Conservation (phyloP, 495 filamentous ascomycete genomes). For the Penicillium dipodomyicola region DNA sequence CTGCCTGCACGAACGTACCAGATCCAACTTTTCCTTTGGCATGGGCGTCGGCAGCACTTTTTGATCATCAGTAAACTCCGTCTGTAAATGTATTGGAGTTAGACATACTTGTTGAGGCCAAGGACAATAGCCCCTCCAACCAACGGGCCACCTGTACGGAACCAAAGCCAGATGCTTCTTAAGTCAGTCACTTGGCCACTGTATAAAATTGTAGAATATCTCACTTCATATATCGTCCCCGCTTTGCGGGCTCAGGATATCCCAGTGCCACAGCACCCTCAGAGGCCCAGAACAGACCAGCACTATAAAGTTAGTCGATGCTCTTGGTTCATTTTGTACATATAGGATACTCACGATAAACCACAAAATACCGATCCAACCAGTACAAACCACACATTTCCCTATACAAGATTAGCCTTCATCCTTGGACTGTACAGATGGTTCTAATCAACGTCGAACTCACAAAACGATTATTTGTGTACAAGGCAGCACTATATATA, state of each 20-base stretch:
- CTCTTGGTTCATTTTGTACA: not conserved
- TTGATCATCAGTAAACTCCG: conserved; percentile 25
- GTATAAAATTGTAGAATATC: not conserved
- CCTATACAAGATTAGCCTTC: conserved; percentile 22
- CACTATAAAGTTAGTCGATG: conserved; percentile 23
- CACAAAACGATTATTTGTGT: conserved; percentile 62
- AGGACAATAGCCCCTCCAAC: conserved; percentile 63
- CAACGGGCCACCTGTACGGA: conserved; percentile 56
- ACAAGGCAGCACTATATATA: conserved; percentile 50
- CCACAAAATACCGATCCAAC: conserved; percentile 62
- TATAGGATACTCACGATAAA: conserved; percentile 42
- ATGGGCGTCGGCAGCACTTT: conserved; percentile 20
- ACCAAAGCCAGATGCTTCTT: conserved; percentile 57
- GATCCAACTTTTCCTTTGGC: conserved; percentile 31
- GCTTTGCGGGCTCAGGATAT: conserved; percentile 60
- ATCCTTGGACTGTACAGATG: no score
- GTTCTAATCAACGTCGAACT: not conserved
- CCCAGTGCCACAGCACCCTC: conserved; percentile 63
- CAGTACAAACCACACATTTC: conserved; percentile 63
- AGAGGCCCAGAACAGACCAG: conserved; percentile 63
- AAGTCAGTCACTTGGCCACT: not conserved
- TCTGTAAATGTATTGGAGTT: not conserved
- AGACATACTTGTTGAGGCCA: conserved; percentile 50
- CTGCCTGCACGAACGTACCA: conserved; percentile 14
- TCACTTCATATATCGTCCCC: conserved; percentile 51